Conservation (phyloP, 345 rosid genomes). For the Zanthoxylum bungeanum region DNA sequence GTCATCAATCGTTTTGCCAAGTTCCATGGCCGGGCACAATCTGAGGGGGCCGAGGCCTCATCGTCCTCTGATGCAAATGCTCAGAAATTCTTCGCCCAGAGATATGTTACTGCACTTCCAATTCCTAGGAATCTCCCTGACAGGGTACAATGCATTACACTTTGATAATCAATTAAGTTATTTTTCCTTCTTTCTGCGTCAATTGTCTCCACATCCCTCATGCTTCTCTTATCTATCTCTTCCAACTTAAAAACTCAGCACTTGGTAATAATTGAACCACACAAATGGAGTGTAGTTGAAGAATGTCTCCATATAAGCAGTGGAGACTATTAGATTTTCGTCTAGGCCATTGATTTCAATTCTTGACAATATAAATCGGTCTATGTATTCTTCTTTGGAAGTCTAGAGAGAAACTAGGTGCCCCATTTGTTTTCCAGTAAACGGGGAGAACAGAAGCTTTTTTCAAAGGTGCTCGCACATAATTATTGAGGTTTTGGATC, state of each 20-base stretch:
- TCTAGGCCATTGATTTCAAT: constrained; percentile 44
- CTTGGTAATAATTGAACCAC: constrained; percentile 28
- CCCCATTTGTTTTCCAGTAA: constrained; percentile 27
- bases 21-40: constrained; percentile 68
- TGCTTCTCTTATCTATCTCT: constrained; percentile 15
- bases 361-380: constrained; percentile 33
- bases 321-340: constrained; percentile 37
- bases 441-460: constrained; percentile 26
- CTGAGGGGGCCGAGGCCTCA: constrained; percentile 45
- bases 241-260: constrained; percentile 21
- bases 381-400: constrained; percentile 30
- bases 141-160: constrained; percentile 84
- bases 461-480: constrained; percentile 23
- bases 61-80: constrained; percentile 39
- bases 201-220: constrained; percentile 21
- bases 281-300: constrained; percentile 30
- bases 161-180: constrained; percentile 57
- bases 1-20: constrained; percentile 92
- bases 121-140: constrained; percentile 89
- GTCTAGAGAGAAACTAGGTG: constrained; percentile 32
- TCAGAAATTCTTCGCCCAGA: constrained; percentile 56
- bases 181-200: constrained; percentile 27
- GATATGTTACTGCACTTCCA: constrained; percentile 83
- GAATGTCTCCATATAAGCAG: constrained; percentile 26
- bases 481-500: constrained; percentile 8